These are phyloP conservation scores for Mucuna pruriens DNA, from an alignment of 306 rosid genomes.

Conservation along the genomic window DNA sequence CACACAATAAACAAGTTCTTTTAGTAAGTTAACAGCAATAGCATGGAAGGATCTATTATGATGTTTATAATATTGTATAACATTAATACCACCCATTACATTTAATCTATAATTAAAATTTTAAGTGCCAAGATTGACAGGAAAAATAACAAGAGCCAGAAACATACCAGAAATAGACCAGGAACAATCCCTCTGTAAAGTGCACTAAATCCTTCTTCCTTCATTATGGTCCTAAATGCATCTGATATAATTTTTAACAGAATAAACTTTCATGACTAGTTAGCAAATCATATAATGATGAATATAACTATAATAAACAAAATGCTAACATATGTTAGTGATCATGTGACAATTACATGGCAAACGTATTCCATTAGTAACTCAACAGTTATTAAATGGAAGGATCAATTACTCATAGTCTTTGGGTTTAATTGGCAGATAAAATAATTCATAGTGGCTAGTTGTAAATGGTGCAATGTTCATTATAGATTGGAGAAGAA, in stretches of 20 bases:
- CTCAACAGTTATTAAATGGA: background rate
- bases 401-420: constrained; percentile 7
- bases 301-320: constrained; percentile 7
- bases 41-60: constrained; percentile 6
- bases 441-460: background rate
- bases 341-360: constrained; percentile 4
- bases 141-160: constrained; percentile 38
- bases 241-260: constrained; percentile 55
- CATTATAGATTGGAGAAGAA: constrained; percentile 10
- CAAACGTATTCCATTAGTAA: constrained; percentile 7
- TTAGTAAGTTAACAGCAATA: background rate
- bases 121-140: constrained; percentile 12
- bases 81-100: background rate
- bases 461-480: background rate
- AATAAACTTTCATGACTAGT: constrained; percentile 13
- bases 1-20: background rate
- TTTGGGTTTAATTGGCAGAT: constrained; percentile 1
- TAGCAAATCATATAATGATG: constrained; percentile 30
- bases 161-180: constrained; percentile 80
- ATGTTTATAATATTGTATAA: background rate
- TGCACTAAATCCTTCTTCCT: constrained; percentile 80
- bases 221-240: constrained; percentile 84
- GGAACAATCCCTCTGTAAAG: constrained; percentile 86
- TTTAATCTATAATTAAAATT: background rate
- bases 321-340: background rate